Conservation (phyloP, 163 green algal genomes). For the Volvox carteri region DNA sequence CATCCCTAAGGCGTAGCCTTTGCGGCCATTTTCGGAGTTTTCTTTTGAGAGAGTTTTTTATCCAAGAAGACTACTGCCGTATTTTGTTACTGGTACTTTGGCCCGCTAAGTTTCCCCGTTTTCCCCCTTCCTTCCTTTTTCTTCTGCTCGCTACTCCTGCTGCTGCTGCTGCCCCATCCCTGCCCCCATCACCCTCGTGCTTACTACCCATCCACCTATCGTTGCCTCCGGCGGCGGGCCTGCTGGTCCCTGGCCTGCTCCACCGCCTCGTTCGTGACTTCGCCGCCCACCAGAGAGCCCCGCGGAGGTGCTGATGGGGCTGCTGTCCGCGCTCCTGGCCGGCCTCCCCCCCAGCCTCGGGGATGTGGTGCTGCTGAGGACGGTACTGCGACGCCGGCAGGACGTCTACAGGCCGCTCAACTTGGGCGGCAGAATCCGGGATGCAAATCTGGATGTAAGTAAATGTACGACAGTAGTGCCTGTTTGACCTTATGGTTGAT, state of each 20-base stretch:
- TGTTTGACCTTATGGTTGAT: too few species aligned
- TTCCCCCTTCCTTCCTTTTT: too few species aligned
- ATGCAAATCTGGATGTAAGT: conserved; percentile 27
- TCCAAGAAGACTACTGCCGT: too few species aligned
- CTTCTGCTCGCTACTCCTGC: background rate
- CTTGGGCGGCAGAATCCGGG: background rate
- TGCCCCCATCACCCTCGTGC: background rate
- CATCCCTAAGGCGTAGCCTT: too few species aligned
- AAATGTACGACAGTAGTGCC: too few species aligned
- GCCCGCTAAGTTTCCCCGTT: too few species aligned
- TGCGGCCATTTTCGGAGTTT: too few species aligned
- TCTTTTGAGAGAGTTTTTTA: too few species aligned
- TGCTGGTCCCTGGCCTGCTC: background rate
- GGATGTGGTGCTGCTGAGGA: conserved; percentile 43
- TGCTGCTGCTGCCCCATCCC: background rate
- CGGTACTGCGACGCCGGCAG: background rate
- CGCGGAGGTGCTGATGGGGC: conserved; percentile 1
- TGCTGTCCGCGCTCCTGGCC: conserved; percentile 9
- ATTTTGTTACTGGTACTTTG: too few species aligned
- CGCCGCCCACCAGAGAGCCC: background rate
- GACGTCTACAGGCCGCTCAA: conserved; percentile 30
- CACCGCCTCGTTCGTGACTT: background rate
- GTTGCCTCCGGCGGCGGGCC: too few species aligned
- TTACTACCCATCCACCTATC: background rate
- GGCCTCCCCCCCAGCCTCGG: conserved; percentile 12